Conservation (phyloP, 331 rosid species). For the Quercus lobata region DNA sequence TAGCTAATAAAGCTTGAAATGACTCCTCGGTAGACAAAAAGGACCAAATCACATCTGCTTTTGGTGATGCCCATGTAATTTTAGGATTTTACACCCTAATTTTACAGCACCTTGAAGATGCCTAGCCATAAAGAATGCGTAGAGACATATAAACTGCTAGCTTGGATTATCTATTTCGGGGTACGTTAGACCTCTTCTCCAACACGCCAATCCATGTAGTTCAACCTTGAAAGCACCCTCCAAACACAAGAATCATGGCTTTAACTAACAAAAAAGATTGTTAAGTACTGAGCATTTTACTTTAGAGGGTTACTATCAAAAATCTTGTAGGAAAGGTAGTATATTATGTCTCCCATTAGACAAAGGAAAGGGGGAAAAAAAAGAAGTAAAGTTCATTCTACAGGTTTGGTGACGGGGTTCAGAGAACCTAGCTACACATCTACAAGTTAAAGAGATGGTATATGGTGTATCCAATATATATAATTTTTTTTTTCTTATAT, state of each 20-base stretch:
- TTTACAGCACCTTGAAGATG: neutral
- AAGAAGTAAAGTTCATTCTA: too few relatives aligned
- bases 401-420: too few relatives aligned
- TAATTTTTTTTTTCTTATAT: too few relatives aligned
- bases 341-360: too few relatives aligned
- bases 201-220: neutral
- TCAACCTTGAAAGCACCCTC: neutral
- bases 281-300: neutral
- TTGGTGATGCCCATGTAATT: constrained; percentile 35
- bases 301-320: too few relatives aligned
- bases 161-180: neutral
- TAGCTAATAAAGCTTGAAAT: constrained; percentile 39
- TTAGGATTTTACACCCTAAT: constrained; percentile 9
- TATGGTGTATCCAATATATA: too few relatives aligned
- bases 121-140: neutral
- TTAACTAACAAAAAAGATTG: neutral
- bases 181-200: neutral
- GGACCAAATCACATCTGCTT: constrained; percentile 47
- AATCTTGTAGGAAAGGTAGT: too few relatives aligned
- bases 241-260: neutral
- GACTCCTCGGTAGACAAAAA: constrained; percentile 59
- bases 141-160: neutral
- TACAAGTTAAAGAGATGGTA: too few relatives aligned
- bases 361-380: too few relatives aligned
- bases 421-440: too few relatives aligned